Evolutionary conservation across 2,329 filamentous ascomycete genomes (phyloP).

Genomic region (Ambrosiella cleistominuta): DNA sequence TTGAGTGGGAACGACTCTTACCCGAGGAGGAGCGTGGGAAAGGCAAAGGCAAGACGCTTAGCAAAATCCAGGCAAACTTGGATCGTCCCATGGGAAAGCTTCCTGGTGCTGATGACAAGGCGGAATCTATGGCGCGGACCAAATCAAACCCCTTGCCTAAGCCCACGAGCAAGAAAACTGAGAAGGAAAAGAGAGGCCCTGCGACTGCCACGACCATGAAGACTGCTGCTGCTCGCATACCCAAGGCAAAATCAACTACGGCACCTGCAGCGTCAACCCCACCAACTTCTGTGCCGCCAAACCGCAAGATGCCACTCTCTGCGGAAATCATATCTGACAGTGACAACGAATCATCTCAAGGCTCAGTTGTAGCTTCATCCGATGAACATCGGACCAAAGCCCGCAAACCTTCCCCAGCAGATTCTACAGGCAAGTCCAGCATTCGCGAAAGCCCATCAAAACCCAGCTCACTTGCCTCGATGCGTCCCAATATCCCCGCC

Average conservation of each 20-base stretch:
- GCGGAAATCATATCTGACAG: slow-evolving; percentile 40
- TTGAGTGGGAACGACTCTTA: slow-evolving; percentile 44
- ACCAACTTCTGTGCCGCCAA: slow-evolving; percentile 14
- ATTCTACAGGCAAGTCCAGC: background rate
- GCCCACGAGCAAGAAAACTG: slow-evolving; percentile 36
- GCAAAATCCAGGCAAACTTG: slow-evolving; percentile 41
- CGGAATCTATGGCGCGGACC: slow-evolving; percentile 26
- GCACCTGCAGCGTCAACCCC: slow-evolving; percentile 1
- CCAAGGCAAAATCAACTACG: slow-evolving; percentile 4
- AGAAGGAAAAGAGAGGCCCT: slow-evolving; percentile 35
- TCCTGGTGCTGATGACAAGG: slow-evolving; percentile 21
- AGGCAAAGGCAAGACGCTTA: slow-evolving; percentile 41
- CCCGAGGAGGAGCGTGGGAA: slow-evolving; percentile 37
- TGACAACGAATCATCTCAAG: slow-evolving; percentile 32
- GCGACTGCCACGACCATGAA: slow-evolving; percentile 18
- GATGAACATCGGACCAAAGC: slow-evolving; percentile 2
- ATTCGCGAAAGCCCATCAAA: slow-evolving; percentile 9
- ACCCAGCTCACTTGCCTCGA: background rate
- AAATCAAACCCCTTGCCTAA: slow-evolving; percentile 35
- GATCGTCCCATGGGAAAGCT: slow-evolving; percentile 29
- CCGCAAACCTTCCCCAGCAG: slow-evolving; percentile 8
- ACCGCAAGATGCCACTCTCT: slow-evolving; percentile 31
- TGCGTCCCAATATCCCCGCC: background rate
- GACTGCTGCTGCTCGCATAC: slow-evolving; percentile 18
- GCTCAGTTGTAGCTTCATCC: slow-evolving; percentile 5